These are phyloP conservation scores for Claviceps spartinae DNA, from an alignment of 2,329 filamentous ascomycete genomes.

Conservation along the genomic window DNA sequence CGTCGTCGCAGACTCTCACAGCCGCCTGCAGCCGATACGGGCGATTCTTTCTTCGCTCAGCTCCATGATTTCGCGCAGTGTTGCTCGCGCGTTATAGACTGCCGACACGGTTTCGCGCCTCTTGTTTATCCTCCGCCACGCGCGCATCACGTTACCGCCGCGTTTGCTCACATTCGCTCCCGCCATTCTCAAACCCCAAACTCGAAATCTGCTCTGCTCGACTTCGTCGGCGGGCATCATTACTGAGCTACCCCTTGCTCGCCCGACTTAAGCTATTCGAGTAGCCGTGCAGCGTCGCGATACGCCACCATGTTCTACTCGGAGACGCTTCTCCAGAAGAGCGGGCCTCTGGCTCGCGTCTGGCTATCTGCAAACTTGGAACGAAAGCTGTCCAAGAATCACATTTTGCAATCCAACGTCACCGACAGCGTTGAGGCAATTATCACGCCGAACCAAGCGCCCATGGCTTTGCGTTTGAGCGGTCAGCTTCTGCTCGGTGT, in stretches of 20 bases:
- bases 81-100: conserved; percentile 17
- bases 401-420: conserved; percentile 88
- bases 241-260: conserved; percentile 5
- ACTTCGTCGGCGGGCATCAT: neutral
- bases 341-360: conserved; percentile 88
- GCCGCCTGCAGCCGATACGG: conserved; percentile 9
- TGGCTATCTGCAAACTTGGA: conserved; percentile 97
- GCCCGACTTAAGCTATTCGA: conserved; percentile 9
- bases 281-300: conserved; percentile 17
- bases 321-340: conserved; percentile 89
- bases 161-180: conserved; percentile 18
- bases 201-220: conserved; percentile 6
- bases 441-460: conserved; percentile 82
- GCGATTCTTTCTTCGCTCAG: conserved; percentile 12
- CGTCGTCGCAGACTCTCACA: conserved; percentile 13
- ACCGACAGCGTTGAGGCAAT: conserved; percentile 92
- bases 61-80: conserved; percentile 17
- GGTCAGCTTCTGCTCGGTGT: conserved; percentile 91
- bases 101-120: conserved; percentile 14
- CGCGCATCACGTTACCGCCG: conserved; percentile 16
- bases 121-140: conserved; percentile 20
- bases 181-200: neutral
- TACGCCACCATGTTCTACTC: conserved; percentile 80
- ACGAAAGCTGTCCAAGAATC: conserved; percentile 94
- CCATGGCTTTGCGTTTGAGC: conserved; percentile 86